A percentile compares a stretch with the other conserved stretches of the same genome.
Evolutionary conservation across 768 basidiomycete genomes (phyloP).

Genomic region (Cystobasidium tubakii): DNA sequence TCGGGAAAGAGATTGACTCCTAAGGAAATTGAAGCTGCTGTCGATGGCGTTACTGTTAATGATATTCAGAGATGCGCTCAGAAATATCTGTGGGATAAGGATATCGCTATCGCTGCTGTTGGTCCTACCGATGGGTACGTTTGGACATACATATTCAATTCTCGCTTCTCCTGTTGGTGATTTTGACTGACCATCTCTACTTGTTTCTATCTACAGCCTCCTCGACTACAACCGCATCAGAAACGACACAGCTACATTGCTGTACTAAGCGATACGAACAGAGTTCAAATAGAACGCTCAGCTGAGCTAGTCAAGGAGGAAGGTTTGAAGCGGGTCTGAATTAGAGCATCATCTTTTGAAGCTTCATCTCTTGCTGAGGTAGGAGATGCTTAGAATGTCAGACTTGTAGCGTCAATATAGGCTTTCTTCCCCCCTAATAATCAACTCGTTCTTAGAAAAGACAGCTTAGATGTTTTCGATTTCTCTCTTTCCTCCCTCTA

Average conservation of each 20-base stretch:
- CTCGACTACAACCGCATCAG: constrained; percentile 80
- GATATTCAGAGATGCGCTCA: constrained; percentile 92
- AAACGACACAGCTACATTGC: constrained; percentile 52
- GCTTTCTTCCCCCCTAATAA: too few species aligned
- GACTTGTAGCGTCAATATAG: too few species aligned
- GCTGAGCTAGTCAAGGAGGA: too few species aligned
- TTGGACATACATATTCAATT: background rate
- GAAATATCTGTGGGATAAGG: constrained; percentile 75
- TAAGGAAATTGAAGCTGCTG: constrained; percentile 83
- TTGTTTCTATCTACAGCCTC: constrained; percentile 50
- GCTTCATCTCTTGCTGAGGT: too few species aligned
- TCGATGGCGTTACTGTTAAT: constrained; percentile 77
- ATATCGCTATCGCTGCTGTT: constrained; percentile 71
- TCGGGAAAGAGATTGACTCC: constrained; percentile 84
- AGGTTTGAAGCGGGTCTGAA: too few species aligned
- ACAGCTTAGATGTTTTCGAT: too few species aligned
- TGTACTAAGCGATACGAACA: constrained; percentile 46
- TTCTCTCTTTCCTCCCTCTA: background rate
- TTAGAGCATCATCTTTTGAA: too few species aligned
- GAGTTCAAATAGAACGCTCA: background rate
- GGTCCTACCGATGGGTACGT: constrained; percentile 71
- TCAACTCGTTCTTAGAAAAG: too few species aligned
- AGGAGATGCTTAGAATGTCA: too few species aligned
- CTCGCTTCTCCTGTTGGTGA: background rate
- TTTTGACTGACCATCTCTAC: background rate